Percentiles rank a stretch among this genome's conserved stretches.
phyloP scores from a whole-genome alignment of 2,329 filamentous ascomycete genomes.

The Calonectria fujianensis region DNA sequence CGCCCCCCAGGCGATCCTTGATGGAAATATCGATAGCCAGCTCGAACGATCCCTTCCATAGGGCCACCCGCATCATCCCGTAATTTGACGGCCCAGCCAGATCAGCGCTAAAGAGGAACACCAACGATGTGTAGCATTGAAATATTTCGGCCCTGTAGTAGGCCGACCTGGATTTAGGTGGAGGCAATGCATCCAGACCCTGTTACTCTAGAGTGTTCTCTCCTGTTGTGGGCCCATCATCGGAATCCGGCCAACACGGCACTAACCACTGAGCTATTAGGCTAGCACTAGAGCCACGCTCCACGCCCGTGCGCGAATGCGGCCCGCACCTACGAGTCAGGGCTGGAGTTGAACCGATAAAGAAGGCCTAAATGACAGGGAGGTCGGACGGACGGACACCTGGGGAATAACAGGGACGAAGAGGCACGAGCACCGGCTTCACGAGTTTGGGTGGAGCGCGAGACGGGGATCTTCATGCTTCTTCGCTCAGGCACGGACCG shows the following conservation, averaged over 20 bases:
- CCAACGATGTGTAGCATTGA: neutral
- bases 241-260: neutral
- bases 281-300: neutral
- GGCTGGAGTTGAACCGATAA: neutral
- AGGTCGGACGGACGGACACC: neutral
- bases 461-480: neutral
- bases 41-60: neutral
- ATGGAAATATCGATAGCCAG: neutral
- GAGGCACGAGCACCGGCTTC: neutral
- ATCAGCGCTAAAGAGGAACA: neutral
- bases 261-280: neutral
- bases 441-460: neutral
- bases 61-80: neutral
- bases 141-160: neutral
- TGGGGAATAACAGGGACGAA: neutral
- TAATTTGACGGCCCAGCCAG: neutral
- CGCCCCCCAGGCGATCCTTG: no score
- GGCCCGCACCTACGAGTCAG: neutral
- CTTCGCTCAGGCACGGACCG: neutral
- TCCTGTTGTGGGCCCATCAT: neutral
- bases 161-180: neutral
- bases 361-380: neutral
- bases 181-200: neutral
- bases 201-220: neutral
- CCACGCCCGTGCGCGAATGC: neutral